phyloP scores from a whole-genome alignment of 2,329 filamentous ascomycete species.

The Aurifilum marmelostoma region DNA sequence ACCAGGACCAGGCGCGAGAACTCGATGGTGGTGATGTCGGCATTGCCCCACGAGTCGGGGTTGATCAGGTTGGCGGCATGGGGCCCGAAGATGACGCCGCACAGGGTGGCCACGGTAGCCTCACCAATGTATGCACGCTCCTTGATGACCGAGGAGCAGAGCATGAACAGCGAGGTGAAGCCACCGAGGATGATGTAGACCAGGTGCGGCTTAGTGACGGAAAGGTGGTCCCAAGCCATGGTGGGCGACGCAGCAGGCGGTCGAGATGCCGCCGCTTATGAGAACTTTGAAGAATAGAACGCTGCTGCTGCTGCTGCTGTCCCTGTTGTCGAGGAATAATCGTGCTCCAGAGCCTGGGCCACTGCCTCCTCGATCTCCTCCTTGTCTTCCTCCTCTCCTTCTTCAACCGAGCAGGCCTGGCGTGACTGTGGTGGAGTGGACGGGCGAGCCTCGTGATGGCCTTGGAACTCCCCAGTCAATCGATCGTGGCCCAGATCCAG shows the following conservation, averaged over 20 bases:
- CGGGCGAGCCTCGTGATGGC: constrained; percentile 14
- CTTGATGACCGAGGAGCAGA: constrained; percentile 97
- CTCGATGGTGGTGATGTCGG: constrained; percentile 85
- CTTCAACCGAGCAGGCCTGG: constrained; percentile 9
- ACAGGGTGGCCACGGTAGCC: constrained; percentile 89
- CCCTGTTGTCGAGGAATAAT: too few species aligned
- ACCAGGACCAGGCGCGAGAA: constrained; percentile 89
- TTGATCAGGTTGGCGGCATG: constrained; percentile 82
- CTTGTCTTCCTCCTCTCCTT: too few species aligned
- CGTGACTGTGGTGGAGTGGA: neutral
- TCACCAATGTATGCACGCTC: constrained; percentile 98
- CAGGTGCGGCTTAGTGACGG: constrained; percentile 92
- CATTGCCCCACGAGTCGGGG: constrained; percentile 76
- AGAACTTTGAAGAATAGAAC: too few species aligned
- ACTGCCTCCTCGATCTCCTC: neutral
- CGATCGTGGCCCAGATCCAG: constrained; percentile 30
- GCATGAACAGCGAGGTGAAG: constrained; percentile 97
- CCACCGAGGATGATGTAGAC: constrained; percentile 98
- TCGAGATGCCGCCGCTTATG: neutral
- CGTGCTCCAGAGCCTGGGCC: neutral
- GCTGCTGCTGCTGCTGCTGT: too few species aligned
- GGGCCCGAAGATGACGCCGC: constrained; percentile 87
- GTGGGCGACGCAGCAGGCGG: constrained; percentile 28
- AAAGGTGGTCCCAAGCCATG: constrained; percentile 81
- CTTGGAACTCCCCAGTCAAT: constrained; percentile 35